Conservation (phyloP, 768 basidiomycete species). For the Agrocybe chaxingu region DNA sequence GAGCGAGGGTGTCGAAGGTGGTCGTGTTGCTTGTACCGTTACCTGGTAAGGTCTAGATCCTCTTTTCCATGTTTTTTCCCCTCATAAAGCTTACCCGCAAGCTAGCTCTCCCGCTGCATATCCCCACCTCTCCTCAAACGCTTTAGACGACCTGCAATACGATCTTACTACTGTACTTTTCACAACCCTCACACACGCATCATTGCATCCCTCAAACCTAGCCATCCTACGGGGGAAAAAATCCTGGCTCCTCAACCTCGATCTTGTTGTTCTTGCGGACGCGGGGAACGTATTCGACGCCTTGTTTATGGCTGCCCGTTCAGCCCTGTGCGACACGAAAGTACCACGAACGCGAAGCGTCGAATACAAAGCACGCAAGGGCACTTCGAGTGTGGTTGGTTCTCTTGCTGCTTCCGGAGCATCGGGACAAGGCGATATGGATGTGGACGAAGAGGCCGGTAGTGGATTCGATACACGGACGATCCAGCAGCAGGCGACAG, state of each 20-base stretch:
- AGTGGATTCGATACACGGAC: slow-evolving; percentile 62
- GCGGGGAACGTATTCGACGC: slow-evolving; percentile 76
- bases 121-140: slow-evolving; percentile 56
- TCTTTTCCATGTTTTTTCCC: neutral
- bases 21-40: slow-evolving; percentile 64
- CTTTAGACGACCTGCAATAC: slow-evolving; percentile 74
- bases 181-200: slow-evolving; percentile 61
- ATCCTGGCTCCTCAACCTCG: slow-evolving; percentile 74
- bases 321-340: slow-evolving; percentile 78
- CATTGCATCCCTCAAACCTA: slow-evolving; percentile 66
- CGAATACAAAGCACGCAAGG: slow-evolving; percentile 55
- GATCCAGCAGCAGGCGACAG: slow-evolving; percentile 45
- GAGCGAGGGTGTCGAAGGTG: slow-evolving; percentile 51
- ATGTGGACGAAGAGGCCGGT: slow-evolving; percentile 45
- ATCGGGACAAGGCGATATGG: slow-evolving; percentile 43
- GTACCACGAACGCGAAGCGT: slow-evolving; percentile 73
- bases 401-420: slow-evolving; percentile 9
- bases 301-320: slow-evolving; percentile 74
- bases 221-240: slow-evolving; percentile 56
- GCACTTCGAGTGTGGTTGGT: too few species aligned
- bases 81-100: slow-evolving; percentile 15
- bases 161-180: slow-evolving; percentile 66
- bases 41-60: slow-evolving; percentile 59
- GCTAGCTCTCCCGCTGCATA: slow-evolving; percentile 82
- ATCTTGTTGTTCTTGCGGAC: slow-evolving; percentile 71